A percentile compares a stretch with the other conserved stretches of the same genome.
Conservation (phyloP, 345 rosid genomes). For the Brassica nigra region DNA sequence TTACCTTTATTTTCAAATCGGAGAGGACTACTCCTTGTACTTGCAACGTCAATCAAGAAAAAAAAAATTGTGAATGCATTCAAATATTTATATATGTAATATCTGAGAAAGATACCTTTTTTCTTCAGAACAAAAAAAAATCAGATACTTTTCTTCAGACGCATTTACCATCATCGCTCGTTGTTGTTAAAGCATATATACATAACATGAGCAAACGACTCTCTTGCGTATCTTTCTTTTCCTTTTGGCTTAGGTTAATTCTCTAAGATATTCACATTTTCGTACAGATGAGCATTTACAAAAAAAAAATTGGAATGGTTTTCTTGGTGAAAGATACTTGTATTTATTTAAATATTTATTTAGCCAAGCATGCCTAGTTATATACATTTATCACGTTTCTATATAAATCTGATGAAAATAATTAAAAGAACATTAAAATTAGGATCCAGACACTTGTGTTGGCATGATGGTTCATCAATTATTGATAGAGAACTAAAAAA, state of each 20-base stretch:
- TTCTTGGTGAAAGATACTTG: not conserved
- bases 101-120: slow-evolving; percentile 19
- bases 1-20: slow-evolving; percentile 49
- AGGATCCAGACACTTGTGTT: not conserved
- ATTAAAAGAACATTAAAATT: not conserved
- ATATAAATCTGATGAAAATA: not conserved
- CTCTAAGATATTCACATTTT: not conserved
- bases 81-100: not conserved
- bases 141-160: not conserved
- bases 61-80: not conserved
- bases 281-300: not conserved
- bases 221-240: not conserved
- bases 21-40: slow-evolving; percentile 34
- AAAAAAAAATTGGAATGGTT: not conserved
- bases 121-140: slow-evolving; percentile 8
- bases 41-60: slow-evolving; percentile 1
- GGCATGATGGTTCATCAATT: slow-evolving; percentile 8
- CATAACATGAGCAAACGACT: slow-evolving; percentile 22
- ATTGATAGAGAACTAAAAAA: not conserved
- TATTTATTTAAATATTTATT: not conserved
- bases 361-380: not conserved
- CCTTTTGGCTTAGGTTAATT: not conserved
- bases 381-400: not conserved
- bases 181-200: slow-evolving; percentile 9
- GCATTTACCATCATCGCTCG: not conserved